These are phyloP conservation scores for Dendrobium officinale DNA, from an alignment of 106 monocot species.

Conservation along the genomic window DNA sequence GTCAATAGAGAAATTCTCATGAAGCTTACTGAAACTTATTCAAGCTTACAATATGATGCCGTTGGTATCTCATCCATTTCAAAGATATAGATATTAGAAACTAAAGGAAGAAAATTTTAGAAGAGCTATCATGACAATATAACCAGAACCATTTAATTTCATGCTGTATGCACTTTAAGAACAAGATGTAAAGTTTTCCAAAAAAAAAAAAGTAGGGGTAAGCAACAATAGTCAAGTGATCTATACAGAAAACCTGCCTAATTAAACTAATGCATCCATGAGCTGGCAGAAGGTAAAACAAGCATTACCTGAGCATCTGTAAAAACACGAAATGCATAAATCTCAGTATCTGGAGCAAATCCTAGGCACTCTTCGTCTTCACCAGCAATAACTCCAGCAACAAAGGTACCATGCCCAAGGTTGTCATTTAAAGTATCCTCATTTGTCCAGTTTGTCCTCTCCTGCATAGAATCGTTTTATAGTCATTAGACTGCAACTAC, in stretches of 20 bases:
- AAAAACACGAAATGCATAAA: constrained; percentile 98
- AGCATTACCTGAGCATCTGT: constrained; percentile 98
- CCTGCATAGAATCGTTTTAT: constrained; percentile 33
- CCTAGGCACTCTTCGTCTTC: constrained; percentile 92
- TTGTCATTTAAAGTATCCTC: constrained; percentile 98
- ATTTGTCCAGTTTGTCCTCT: constrained; percentile 99
- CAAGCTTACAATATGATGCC: too few species aligned
- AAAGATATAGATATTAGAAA: too few species aligned
- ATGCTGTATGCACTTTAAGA: background rate
- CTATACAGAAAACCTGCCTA: background rate
- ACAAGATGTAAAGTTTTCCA: background rate
- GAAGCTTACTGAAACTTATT: too few species aligned
- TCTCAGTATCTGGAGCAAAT: constrained; percentile 97
- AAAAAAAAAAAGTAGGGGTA: background rate
- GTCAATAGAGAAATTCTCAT: too few species aligned
- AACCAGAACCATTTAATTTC: background rate
- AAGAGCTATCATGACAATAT: too few species aligned
- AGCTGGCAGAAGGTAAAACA: constrained; percentile 18
- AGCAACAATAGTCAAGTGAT: background rate
- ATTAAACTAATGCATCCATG: background rate
- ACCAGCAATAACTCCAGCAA: constrained; percentile 98
- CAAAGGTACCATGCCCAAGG: constrained; percentile 98
- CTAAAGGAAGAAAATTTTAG: too few species aligned
- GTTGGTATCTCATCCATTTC: too few species aligned
- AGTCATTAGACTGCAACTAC: background rate